Conservation (phyloP, 2,329 filamentous ascomycete genomes). For the Aspergillus japonicus region DNA sequence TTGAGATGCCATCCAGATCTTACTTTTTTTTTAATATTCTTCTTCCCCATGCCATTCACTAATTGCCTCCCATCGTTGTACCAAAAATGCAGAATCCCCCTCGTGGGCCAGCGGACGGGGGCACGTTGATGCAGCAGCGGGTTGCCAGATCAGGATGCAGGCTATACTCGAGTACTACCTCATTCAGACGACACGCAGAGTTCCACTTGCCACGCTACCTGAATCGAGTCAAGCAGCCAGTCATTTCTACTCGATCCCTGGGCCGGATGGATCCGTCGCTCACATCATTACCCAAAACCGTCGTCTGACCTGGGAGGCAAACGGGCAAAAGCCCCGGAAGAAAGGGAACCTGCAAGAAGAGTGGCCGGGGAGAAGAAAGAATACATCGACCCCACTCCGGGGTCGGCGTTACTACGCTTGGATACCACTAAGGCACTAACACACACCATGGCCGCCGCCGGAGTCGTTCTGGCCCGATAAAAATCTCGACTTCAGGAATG, state of each 20-base stretch:
- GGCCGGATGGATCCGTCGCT: conserved; percentile 4
- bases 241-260: background rate
- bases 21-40: conserved; percentile 1
- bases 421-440: background rate
- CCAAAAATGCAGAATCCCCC: background rate
- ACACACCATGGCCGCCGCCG: conserved; percentile 10
- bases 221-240: conserved; percentile 2
- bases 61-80: background rate
- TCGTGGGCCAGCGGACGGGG: background rate
- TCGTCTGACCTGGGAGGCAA: conserved; percentile 3
- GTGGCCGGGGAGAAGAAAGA: background rate
- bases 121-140: background rate
- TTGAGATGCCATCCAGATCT: background rate
- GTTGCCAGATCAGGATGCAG: conserved; percentile 13
- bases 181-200: background rate
- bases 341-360: background rate
- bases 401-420: conserved; percentile 1
- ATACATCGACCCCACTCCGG: conserved; percentile 13
- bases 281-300: conserved; percentile 5
- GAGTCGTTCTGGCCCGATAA: conserved; percentile 23
- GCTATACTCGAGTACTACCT: background rate
- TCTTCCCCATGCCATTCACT: background rate
- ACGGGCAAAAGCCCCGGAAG: background rate
- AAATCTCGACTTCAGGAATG: conserved; percentile 17
- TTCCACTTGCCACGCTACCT: conserved; percentile 13